phyloP scores from a whole-genome alignment of 805 yeast genomes.

The Debaryomyces hansenii region DNA sequence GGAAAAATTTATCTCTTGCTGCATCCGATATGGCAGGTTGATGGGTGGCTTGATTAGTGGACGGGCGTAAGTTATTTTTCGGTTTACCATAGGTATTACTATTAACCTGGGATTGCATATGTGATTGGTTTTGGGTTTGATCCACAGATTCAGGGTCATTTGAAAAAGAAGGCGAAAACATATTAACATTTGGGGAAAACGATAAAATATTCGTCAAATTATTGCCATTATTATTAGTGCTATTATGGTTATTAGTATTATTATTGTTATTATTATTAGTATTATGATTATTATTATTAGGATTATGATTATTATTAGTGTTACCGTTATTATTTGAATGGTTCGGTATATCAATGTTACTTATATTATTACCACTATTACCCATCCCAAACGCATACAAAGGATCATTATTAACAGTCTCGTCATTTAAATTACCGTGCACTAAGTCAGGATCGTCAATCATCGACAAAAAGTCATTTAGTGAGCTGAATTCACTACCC shows the following conservation, averaged over 20 bases:
- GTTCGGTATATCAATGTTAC: slow-evolving; percentile 1
- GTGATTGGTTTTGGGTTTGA: background rate
- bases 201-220: slow-evolving; percentile 22
- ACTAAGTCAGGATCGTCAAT: slow-evolving; percentile 81
- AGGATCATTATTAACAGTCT: slow-evolving; percentile 16
- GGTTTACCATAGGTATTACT: no score
- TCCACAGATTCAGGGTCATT: slow-evolving; percentile 5
- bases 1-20: slow-evolving; percentile 87
- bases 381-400: slow-evolving; percentile 23
- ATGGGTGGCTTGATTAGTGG: slow-evolving; percentile 9
- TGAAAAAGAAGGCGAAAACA: slow-evolving; percentile 15
- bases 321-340: background rate
- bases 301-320: background rate
- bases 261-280: slow-evolving; percentile 4
- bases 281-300: background rate
- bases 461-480: slow-evolving; percentile 87
- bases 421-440: slow-evolving; percentile 39
- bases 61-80: no score
- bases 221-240: slow-evolving; percentile 10
- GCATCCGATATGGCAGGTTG: slow-evolving; percentile 61
- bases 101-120: background rate
- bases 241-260: background rate
- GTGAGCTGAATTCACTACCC: slow-evolving; percentile 86
- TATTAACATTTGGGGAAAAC: slow-evolving; percentile 28
- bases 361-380: slow-evolving; percentile 2